Evolutionary conservation across 2,329 filamentous ascomycete genomes (phyloP), one percentile per base, ranked within the genome.

Genomic region (Epichloe baconii): DNA sequence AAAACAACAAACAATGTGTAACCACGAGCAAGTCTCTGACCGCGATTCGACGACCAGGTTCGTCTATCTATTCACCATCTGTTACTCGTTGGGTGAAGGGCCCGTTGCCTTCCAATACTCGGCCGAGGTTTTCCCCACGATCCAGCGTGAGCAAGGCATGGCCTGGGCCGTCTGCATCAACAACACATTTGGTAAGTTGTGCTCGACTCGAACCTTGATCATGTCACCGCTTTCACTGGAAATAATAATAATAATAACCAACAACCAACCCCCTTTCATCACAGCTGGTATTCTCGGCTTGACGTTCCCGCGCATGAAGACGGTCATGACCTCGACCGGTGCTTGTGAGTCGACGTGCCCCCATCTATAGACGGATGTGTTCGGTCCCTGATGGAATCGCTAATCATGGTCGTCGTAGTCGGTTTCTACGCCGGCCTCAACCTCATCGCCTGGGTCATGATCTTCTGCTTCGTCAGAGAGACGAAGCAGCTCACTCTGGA

Each of bases 101-200:
- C 75, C 76, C 2, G 79, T 83, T 11, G 79, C 80, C 0, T 84
- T 82, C 62, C 75, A 77, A 11, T 84, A 84, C 66, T 76, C 72
- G 2, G 79, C 80, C 23, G 82, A 85, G 61, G 80, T 83, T 2
- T 85, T 80, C 62, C 82, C 82, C 0, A 73, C 83, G 0, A 80
- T 77, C 3, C 80, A 85, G 62, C 73, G 82, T 60, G 82, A 84
- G 60, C 72, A 83, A 35, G 82, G 82, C 46, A 85, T 85, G 82
- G 75, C 73, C 0, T 83, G 77, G 66, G 77, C 79, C 8, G 80
- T 84, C 3, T 58, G 56, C 48, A 62, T 58, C 41, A 61, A 64
- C 53, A 63, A 63, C 50, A 58, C 56, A 1, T 61, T 60, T 48
- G 59, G 58, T 60, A 26, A 55, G 57, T 47, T 47, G 4, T 14